These are phyloP conservation scores for cucumber (Cucumis sativus) DNA, from an alignment of 306 rosid genomes.

Conservation along the genomic window Cucumber_9930_V3 NC_026656.2:8632501-8633000, in stretches of 20 bases:
- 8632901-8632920: too few relatives aligned
- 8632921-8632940: too few relatives aligned
- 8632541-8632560: neutral
- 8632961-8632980: too few relatives aligned
- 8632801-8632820: neutral
- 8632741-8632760: neutral
- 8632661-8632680: conserved; percentile 90
- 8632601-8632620: conserved; percentile 95
- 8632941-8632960: too few relatives aligned
- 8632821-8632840: neutral
- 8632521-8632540: neutral
- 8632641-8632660: conserved; percentile 83
- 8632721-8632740: conserved; percentile 60
- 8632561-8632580: neutral
- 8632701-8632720: conserved; percentile 63
- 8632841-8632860: neutral
- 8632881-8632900: neutral
- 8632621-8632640: conserved; percentile 80
- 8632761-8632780: neutral
- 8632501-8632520: neutral
- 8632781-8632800: neutral
- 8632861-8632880: neutral
- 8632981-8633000: too few relatives aligned
- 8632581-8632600: conserved; percentile 45
- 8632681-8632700: conserved; percentile 96